Conservation (phyloP, 176 grass and related monocot genomes). For the Aegilops tauschii region DNA sequence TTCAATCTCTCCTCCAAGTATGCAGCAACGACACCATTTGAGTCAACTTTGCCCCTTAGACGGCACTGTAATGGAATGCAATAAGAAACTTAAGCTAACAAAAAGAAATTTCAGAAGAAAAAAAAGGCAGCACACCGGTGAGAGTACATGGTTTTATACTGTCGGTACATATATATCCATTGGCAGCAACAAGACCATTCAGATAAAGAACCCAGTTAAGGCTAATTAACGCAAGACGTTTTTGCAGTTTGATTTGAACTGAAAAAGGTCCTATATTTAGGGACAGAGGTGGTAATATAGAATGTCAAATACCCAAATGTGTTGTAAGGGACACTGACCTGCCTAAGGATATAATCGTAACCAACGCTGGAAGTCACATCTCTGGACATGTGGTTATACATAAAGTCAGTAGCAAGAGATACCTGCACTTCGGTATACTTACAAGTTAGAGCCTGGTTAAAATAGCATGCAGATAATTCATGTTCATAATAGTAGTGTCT, state of each 20-base stretch:
- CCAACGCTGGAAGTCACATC: constrained; percentile 94
- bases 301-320: not conserved
- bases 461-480: not conserved
- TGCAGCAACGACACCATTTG: constrained; percentile 77
- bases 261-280: too few species aligned
- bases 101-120: not conserved
- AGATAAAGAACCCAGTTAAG: constrained; percentile 8
- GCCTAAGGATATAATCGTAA: constrained; percentile 98
- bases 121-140: not conserved
- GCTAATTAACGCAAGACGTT: constrained; percentile 8
- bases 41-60: constrained; percentile 94
- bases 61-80: constrained; percentile 63
- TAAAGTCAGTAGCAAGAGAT: constrained; percentile 93
- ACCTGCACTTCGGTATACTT: constrained; percentile 50
- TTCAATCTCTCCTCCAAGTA: constrained; percentile 91
- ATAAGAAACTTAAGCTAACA: not conserved
- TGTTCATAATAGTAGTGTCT: constrained; percentile 1
- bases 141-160: not conserved
- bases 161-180: not conserved
- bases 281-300: not conserved
- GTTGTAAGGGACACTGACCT: constrained; percentile 43
- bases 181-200: not conserved
- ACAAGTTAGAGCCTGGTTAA: constrained; percentile 28
- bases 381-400: constrained; percentile 97
- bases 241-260: too few species aligned